Evolutionary conservation across 306 rosid genomes (phyloP).

Genomic region (Prunus dulcis): DNA sequence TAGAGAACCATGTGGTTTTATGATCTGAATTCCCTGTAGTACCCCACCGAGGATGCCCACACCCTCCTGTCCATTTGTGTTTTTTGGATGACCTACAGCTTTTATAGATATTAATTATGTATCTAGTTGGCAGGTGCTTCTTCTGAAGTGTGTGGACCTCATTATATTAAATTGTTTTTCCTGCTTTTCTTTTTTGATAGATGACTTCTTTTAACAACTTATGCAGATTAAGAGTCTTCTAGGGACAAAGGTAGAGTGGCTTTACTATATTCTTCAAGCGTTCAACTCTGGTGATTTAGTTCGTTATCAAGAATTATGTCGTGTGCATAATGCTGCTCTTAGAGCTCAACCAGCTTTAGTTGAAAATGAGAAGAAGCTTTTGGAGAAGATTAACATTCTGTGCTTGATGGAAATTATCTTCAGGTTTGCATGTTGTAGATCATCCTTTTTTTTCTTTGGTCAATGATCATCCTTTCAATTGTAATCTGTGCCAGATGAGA

Average conservation of each 20-base stretch:
- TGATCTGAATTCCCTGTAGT: background rate
- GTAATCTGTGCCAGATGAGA: background rate
- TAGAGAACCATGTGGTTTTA: background rate
- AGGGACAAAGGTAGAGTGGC: constrained; percentile 99
- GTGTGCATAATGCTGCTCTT: constrained; percentile 81
- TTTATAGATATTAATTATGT: background rate
- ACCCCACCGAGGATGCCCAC: background rate
- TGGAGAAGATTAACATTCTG: constrained; percentile 95
- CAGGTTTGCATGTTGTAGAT: constrained; percentile 48
- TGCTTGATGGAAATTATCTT: constrained; percentile 99
- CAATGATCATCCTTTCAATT: constrained; percentile 4
- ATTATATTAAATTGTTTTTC: background rate
- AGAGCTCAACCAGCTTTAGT: constrained; percentile 94
- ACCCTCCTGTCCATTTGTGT: background rate
- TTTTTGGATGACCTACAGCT: background rate
- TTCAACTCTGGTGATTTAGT: constrained; percentile 91
- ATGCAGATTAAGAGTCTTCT: constrained; percentile 77
- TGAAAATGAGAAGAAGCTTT: constrained; percentile 79
- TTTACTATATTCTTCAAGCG: constrained; percentile 92
- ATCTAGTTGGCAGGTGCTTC: background rate
- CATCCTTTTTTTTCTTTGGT: background rate
- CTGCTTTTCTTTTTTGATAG: background rate
- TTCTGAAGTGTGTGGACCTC: background rate
- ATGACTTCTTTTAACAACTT: constrained; percentile 15
- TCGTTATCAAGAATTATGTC: constrained; percentile 90